Evolutionary conservation across 768 basidiomycete genomes (phyloP), one percentile per base, ranked within the genome.

Genomic region (Suillus tomentosus): DNA sequence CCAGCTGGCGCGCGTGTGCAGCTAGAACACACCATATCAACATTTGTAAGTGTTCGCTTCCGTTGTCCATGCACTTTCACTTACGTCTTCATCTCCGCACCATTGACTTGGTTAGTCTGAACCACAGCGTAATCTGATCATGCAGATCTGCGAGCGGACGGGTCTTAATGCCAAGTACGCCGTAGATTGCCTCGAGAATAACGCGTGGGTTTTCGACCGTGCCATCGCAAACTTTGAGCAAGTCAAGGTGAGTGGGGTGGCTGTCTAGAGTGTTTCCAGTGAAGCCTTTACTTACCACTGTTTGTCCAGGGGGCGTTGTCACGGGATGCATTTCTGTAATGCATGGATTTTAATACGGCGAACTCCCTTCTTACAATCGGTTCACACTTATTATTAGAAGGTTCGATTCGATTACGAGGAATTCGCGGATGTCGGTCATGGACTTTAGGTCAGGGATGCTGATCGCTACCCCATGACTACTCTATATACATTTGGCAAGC

Each of bases 201-300:
- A 96, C 72, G 86, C 79, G 9, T 99, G 95, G 95, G 86, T 95
- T 72, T 69, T 92, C 59, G 87, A 87, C 53, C 81, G 83, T 64
- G 97, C 97, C 0, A 71, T 94, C 31, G 82, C 84, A 58, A 96
- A 96, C 72, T 99, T 95, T 76, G 87, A 94, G 71, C 83, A 91
- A 73, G 91, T 98, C 70, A 92, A 91, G 85, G 92, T 92, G 67
- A 64, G 87, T 79, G 61, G 58, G 4, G 2, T 31, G 56, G n/a
- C 14, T 14, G 56, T 22, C 14, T 14, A 51, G 59, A 58, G 64
- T 42, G 60, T 27, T 11, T 14, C 6, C 22, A 15, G 13, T 60
- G 47, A 37, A 56, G 61, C 8, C 63, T 61, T n/a, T 71, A 31
- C 71, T 76, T 68, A 78, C 71, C 11, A 45, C 61, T 66, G 64